Evolutionary conservation across 2,329 filamentous ascomycete species (phyloP).

Genomic region (Neonectria hederae): DNA sequence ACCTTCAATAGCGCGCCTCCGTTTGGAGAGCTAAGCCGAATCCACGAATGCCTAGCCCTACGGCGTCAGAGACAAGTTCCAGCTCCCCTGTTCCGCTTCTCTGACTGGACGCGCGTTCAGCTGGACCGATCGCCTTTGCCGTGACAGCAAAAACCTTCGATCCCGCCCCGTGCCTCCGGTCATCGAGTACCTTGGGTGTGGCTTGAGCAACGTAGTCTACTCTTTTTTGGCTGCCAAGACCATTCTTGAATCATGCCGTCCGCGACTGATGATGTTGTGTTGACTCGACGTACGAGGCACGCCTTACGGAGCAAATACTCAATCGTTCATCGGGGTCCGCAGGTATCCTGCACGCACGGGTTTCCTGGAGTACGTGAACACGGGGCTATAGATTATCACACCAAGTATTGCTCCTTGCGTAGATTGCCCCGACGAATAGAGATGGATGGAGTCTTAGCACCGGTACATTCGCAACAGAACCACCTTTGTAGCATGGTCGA

Average conservation of each 20-base stretch:
- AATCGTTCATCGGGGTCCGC: background rate
- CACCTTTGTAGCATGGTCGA: constrained; percentile 3
- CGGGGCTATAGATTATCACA: background rate
- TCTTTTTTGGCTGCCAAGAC: constrained; percentile 1
- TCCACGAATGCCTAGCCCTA: constrained; percentile 19
- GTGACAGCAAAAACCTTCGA: constrained; percentile 23
- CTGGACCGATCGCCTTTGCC: background rate
- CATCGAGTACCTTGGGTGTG: constrained; percentile 17
- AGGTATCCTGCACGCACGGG: background rate
- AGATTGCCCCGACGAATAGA: background rate
- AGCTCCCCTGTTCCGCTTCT: background rate
- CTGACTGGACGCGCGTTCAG: constrained; percentile 17
- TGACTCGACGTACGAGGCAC: constrained; percentile 5
- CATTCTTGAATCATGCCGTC: constrained; percentile 1
- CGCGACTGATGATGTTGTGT: background rate
- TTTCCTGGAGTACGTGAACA: background rate
- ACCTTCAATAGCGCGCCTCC: constrained; percentile 20
- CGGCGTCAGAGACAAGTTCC: constrained; percentile 4
- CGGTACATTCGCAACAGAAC: background rate
- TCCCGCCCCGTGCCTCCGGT: constrained; percentile 10
- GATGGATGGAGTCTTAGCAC: background rate
- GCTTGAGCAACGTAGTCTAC: constrained; percentile 2
- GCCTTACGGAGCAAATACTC: background rate
- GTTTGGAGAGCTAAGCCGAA: constrained; percentile 10
- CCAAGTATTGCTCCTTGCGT: background rate